Base-by-base conservation (phyloP, 2,329 filamentous ascomycete genomes). In the Hypoxylon sp. region DNA sequence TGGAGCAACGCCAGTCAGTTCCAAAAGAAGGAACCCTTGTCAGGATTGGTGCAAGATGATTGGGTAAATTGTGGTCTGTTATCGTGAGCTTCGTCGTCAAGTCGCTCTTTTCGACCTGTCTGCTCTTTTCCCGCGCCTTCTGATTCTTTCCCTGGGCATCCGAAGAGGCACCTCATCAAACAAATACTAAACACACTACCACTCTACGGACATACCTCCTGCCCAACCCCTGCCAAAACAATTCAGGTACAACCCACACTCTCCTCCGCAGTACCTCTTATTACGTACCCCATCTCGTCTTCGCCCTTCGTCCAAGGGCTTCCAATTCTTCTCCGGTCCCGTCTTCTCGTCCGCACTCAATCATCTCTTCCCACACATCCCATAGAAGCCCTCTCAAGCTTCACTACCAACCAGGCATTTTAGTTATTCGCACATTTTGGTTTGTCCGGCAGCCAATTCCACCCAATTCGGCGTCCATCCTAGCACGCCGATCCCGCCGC, bases 11-110 rank as follows among this genome's bases (percentile, higher is more conserved):
- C 53, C 55, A 19, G 32, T 58, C 27, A 57, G 65, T 64, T 66
- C 66, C 63, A 58, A 56, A 64, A 48, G 47, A 59, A 55, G 62
- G 29, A 29, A 53, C 55, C 68, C 69, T 47, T 62, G 65, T 55
- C 17, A 29, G 21, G 57, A 67, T 56, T 62, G 51, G 42, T 24
- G 24, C 55, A 60, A 47, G 5, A 46, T 69, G 61, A 68, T 70
- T 67, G 67, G 68, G 44, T 39, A 51, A 70, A 62, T 39, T 50
- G 17, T 59, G 67, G 58, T 58, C 65, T 35, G 60, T 67, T 72
- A 72, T 72, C 70, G 68, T 72, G 70, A 70, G 60, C 67, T 70
- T 72, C 65, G 53, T 68, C 67, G 67, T 65, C 60, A 57, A 57
- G 61, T 53, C 52, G 50, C 50, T 55, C 55, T 55, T 51, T 52